Conservation (phyloP, 2,329 filamentous ascomycete species). For the Fusarium brachygibbosum region DNA sequence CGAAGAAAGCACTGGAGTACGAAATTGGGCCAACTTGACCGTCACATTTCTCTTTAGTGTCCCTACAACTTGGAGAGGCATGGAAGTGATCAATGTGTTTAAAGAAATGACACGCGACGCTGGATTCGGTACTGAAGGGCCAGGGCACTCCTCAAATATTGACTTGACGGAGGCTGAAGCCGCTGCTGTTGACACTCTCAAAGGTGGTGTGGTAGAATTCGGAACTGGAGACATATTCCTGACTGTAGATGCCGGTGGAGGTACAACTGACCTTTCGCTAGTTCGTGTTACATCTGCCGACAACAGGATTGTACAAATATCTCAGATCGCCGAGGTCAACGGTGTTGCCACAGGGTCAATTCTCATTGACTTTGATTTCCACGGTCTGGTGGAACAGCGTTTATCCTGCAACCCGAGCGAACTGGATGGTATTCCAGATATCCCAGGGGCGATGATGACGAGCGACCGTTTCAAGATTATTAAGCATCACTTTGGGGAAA, state of each 20-base stretch:
- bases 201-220: background rate
- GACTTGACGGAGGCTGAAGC: background rate
- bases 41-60: background rate
- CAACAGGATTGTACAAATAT: background rate
- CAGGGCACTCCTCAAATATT: background rate
- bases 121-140: background rate
- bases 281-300: background rate
- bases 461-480: background rate
- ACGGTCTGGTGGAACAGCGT: background rate
- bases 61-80: background rate
- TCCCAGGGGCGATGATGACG: background rate
- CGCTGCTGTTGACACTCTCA: constrained; percentile 1
- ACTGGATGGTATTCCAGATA: no score
- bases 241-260: constrained; percentile 1
- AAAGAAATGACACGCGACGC: background rate
- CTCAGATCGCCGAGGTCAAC: background rate
- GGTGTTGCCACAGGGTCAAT: background rate
- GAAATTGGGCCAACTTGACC: background rate
- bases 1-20: background rate
- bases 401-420: background rate
- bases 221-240: background rate
- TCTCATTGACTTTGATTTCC: background rate
- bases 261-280: background rate
- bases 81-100: background rate
- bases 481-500: constrained; percentile 3